A percentile compares a stretch with the other conserved stretches of the same genome.
Conservation (phyloP, 2,329 filamentous ascomycete species). For the Beauveria asiatica region DNA sequence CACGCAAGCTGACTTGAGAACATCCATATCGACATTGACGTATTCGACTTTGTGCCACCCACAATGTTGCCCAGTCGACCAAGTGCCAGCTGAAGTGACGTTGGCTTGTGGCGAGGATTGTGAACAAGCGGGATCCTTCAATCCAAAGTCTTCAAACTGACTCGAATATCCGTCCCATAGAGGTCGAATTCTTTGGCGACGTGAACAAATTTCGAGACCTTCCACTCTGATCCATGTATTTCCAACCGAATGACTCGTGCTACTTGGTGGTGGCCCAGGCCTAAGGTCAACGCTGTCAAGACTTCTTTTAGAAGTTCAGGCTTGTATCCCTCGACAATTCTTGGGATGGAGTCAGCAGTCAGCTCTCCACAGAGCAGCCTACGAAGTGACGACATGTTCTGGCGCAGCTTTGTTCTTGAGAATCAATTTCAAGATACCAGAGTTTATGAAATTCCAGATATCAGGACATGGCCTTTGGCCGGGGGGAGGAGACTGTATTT, state of each 20-base stretch:
- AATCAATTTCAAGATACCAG: constrained; percentile 59
- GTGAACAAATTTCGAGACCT: constrained; percentile 53
- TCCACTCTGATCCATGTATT: constrained; percentile 63
- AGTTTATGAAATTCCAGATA: constrained; percentile 67
- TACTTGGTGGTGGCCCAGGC: constrained; percentile 67
- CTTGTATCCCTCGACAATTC: constrained; percentile 45
- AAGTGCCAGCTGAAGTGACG: constrained; percentile 61
- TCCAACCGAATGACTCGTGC: constrained; percentile 69
- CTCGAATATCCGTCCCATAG: constrained; percentile 48
- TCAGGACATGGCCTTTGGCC: constrained; percentile 65
- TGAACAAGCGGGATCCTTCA: constrained; percentile 74
- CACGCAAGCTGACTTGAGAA: constrained; percentile 66
- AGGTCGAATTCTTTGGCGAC: constrained; percentile 64
- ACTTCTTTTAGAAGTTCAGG: constrained; percentile 71
- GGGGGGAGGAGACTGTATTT: constrained; percentile 78
- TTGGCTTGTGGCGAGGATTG: constrained; percentile 70
- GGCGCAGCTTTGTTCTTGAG: constrained; percentile 78
- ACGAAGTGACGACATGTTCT: constrained; percentile 70
- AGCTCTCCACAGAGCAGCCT: constrained; percentile 32
- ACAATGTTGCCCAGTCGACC: constrained; percentile 73
- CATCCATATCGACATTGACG: constrained; percentile 68
- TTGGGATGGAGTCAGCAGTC: constrained; percentile 23
- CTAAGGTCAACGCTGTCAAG: constrained; percentile 71
- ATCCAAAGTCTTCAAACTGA: constrained; percentile 53
- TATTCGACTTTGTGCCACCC: constrained; percentile 68